Percentiles rank a stretch among this genome's conserved stretches.
Conservation (phyloP, 1,284 basidiomycete genomes). For the Irpex rosettiformis region DNA sequence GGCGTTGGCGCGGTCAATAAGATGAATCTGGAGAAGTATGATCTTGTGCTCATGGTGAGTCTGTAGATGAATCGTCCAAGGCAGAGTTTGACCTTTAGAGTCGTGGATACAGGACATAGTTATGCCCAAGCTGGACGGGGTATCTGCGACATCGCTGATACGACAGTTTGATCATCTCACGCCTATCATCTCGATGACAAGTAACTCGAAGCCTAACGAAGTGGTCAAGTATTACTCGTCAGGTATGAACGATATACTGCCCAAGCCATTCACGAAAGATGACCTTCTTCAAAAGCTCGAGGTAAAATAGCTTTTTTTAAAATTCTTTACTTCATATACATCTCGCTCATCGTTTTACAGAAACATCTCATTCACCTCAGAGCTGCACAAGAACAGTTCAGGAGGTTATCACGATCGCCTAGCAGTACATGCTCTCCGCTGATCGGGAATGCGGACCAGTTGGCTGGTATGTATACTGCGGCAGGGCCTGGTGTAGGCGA, state of each 20-base stretch:
- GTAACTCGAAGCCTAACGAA: slow-evolving; percentile 87
- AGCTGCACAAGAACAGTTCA: slow-evolving; percentile 78
- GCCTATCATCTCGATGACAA: slow-evolving; percentile 96
- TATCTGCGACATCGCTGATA: slow-evolving; percentile 89
- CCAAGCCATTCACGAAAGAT: slow-evolving; percentile 94
- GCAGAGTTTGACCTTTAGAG: neutral
- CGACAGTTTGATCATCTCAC: slow-evolving; percentile 92
- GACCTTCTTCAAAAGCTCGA: slow-evolving; percentile 90
- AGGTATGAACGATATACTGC: slow-evolving; percentile 96
- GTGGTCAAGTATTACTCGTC: slow-evolving; percentile 87
- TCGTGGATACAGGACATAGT: slow-evolving; percentile 70
- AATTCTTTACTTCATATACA: neutral
- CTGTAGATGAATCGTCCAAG: neutral
- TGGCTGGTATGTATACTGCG: slow-evolving; percentile 33
- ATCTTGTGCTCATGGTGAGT: slow-evolving; percentile 89
- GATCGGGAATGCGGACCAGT: slow-evolving; percentile 58
- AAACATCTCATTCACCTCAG: slow-evolving; percentile 95
- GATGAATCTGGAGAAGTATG: slow-evolving; percentile 95
- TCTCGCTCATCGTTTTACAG: slow-evolving; percentile 32
- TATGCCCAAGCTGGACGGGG: slow-evolving; percentile 90
- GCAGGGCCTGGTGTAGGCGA: neutral
- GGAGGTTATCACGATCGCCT: slow-evolving; percentile 55
- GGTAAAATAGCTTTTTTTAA: slow-evolving; percentile 32
- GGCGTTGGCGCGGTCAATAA: slow-evolving; percentile 90
- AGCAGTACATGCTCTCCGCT: slow-evolving; percentile 71